Evolutionary conservation across 2,329 filamentous ascomycete species (phyloP), one percentile per base, ranked within the genome.

Genomic region (Magnaporthales sp.): DNA sequence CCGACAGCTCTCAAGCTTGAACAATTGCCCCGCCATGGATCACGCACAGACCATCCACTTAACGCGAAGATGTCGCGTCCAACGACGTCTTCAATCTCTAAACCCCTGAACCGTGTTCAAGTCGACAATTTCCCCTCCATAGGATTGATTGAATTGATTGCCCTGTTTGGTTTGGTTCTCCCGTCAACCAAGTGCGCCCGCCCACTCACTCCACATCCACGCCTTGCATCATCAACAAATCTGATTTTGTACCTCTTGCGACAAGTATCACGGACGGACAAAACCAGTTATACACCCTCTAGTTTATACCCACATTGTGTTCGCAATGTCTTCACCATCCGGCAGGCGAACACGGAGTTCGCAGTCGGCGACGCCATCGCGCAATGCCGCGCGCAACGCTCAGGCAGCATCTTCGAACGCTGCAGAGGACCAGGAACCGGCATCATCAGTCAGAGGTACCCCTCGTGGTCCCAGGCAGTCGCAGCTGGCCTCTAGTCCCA

Each of bases 401-500:
- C 75, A 76, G 67, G 66, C 54, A 1, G 71, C 30, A 46, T 13
- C 54, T 15, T 70, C 70, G 58, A 75, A 73, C 73, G 68, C 74
- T n/a, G n/a, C 64, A 15, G 30, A 60, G 9, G 31, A 26, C 38
- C 64, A 26, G 64, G 65, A 27, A 62, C 66, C 58, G 67, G 68
- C 3, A 68, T 67, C 58, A 72, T 71, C 66, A 69, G 69, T 67
- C 67, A 30, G 61, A 27, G 70, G 66, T 60, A 84, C 83, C 65
- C 83, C 84, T 69, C 80, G 81, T 64, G 77, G 77, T 66, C 78
- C 76, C 64, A 79, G 80, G 38, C 71, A 77, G 26, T 81, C 82
- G 26, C 81, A 83, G 71, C 80, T 89, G 69, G 86, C 86, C 5
- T 95, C 92, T 4, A 96, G 93, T 67, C 93, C 93, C 56, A 83